Percentiles rank a stretch among this genome's conserved stretches.
These are phyloP conservation scores for Isochrysis galbana DNA, from an alignment of 78 protist genomes.

Conservation along the genomic window DNA sequence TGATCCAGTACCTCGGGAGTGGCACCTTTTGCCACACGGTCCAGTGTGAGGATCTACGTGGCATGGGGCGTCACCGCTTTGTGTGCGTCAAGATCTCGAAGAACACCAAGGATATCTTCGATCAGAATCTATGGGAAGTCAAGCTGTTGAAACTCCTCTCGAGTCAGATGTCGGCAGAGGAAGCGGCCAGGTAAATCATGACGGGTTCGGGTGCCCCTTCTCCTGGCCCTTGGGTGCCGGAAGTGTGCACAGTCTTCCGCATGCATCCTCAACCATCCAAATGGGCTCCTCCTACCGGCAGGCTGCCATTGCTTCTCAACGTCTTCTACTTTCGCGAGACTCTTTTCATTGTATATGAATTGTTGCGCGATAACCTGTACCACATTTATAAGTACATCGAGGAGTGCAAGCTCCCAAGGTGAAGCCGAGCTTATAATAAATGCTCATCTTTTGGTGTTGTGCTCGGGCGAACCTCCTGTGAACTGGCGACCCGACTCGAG, in stretches of 20 bases:
- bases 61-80: background rate
- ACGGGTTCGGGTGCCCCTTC: too few relatives aligned
- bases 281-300: too few relatives aligned
- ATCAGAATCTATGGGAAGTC: slow-evolving; percentile 74
- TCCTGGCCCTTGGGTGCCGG: too few relatives aligned
- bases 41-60: slow-evolving; percentile 14
- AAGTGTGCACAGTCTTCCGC: too few relatives aligned
- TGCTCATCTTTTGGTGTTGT: too few relatives aligned
- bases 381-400: slow-evolving; percentile 63
- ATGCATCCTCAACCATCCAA: too few relatives aligned
- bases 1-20: background rate
- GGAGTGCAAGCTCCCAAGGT: background rate
- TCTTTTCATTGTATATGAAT: slow-evolving; percentile 75
- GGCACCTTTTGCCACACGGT: slow-evolving; percentile 16
- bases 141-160: slow-evolving; percentile 6
- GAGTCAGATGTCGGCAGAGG: background rate
- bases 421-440: too few relatives aligned
- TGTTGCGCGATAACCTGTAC: slow-evolving; percentile 76
- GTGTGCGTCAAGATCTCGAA: slow-evolving; percentile 77
- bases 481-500: too few relatives aligned
- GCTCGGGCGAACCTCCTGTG: too few relatives aligned
- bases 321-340: slow-evolving; percentile 79
- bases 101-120: slow-evolving; percentile 78
- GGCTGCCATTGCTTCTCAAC: slow-evolving; percentile 42
- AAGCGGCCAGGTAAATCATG: background rate